Conservation (phyloP, 1,284 basidiomycete species). For the Cryptococcus maquisensis region DNA sequence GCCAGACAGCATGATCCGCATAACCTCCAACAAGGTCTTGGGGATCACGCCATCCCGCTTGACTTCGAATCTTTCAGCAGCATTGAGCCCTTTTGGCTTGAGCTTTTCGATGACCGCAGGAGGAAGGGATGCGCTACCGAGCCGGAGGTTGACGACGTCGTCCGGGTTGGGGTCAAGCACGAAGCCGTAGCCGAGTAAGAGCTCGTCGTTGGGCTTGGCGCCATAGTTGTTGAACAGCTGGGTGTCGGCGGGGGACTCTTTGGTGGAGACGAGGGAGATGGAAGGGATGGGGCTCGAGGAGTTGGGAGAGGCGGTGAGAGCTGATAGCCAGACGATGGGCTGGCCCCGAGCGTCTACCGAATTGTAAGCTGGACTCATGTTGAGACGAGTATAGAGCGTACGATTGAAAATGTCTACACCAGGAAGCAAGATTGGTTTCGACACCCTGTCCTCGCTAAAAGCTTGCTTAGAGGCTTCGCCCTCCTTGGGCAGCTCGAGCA, state of each 20-base stretch:
- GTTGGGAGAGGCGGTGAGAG: constrained; percentile 38
- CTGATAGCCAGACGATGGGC: constrained; percentile 73
- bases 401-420: constrained; percentile 83
- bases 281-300: constrained; percentile 12
- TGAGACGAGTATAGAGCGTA: constrained; percentile 10
- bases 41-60: constrained; percentile 57
- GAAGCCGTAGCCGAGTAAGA: constrained; percentile 85
- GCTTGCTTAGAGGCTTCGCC: constrained; percentile 12
- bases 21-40: constrained; percentile 60
- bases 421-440: constrained; percentile 75
- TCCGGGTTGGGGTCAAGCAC: constrained; percentile 69
- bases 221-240: constrained; percentile 78
- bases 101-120: constrained; percentile 14
- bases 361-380: background rate
- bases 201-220: constrained; percentile 67
- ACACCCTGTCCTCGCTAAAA: constrained; percentile 41
- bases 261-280: constrained; percentile 31
- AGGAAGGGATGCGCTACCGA: constrained; percentile 53
- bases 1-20: constrained; percentile 39
- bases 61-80: constrained; percentile 58
- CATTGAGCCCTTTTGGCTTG: constrained; percentile 26
- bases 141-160: constrained; percentile 72
- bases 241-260: constrained; percentile 48
- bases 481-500: constrained; percentile 56
- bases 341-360: constrained; percentile 53